Percentiles rank a stretch among this genome's conserved stretches.
Conservation (phyloP, 805 yeast genomes). For the Torulaspora quercuum region DNA sequence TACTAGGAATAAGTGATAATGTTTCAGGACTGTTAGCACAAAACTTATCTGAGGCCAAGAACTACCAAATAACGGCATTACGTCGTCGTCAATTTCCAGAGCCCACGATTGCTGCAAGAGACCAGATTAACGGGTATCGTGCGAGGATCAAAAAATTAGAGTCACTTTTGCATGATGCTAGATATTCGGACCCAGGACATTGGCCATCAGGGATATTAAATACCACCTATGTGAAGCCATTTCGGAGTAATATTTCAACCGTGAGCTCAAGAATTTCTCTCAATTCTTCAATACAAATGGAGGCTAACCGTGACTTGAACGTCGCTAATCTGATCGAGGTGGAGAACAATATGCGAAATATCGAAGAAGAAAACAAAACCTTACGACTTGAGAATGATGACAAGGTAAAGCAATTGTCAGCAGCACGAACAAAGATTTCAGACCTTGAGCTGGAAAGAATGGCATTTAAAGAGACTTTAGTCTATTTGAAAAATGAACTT, state of each 20-base stretch:
- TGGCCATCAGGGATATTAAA: conserved; percentile 44
- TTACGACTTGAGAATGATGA: conserved; percentile 3
- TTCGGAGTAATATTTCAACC: conserved; percentile 16
- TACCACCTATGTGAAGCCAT: conserved; percentile 14
- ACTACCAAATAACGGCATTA: conserved; percentile 7
- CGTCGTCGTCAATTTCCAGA: conserved; percentile 4
- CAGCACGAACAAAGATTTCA: conserved; percentile 8
- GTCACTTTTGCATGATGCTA: conserved; percentile 70
- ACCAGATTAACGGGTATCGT: conserved; percentile 57
- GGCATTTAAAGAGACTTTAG: conserved; percentile 33
- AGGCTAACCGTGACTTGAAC: conserved; percentile 5
- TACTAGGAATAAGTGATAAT: conserved; percentile 32
- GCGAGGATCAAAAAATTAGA: conserved; percentile 73
- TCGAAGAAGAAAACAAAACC: conserved; percentile 10
- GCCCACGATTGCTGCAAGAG: background rate
- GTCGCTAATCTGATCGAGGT: conserved; percentile 10
- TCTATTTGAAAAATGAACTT: conserved; percentile 28
- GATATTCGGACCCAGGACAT: conserved; percentile 49
- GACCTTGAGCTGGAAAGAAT: conserved; percentile 29
- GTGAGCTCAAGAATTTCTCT: conserved; percentile 17
- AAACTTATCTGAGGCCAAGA: conserved; percentile 35
- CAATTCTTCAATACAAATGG: conserved; percentile 7
- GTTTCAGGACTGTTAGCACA: conserved; percentile 38
- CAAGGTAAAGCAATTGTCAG: conserved; percentile 4
- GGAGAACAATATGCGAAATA: conserved; percentile 10